phyloP scores from a whole-genome alignment of 2,329 filamentous ascomycete species.

The Trichoderma atrobrunneum region DNA sequence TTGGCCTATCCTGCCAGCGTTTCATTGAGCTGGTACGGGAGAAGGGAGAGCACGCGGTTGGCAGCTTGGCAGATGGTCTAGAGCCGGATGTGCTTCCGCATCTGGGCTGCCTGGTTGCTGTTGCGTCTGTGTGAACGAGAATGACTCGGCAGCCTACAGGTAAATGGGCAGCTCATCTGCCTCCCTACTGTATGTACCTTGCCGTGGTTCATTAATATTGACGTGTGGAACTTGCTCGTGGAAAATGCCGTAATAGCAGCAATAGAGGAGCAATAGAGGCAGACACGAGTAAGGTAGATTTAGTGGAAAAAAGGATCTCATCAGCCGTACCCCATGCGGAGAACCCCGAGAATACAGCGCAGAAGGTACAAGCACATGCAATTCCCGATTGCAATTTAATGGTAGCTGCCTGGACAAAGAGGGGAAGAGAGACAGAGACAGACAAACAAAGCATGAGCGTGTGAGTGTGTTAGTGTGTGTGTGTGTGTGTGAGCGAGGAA shows the following conservation, averaged over 20 bases:
- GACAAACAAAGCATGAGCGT: not conserved
- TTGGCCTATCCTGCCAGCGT: not conserved
- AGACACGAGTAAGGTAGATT: not conserved
- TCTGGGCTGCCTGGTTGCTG: not conserved
- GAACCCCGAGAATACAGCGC: not conserved
- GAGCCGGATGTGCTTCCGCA: not conserved
- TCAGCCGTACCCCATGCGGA: not conserved
- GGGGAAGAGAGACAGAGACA: not conserved
- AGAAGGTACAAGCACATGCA: not conserved
- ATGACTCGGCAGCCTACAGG: not conserved
- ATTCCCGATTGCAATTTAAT: not conserved
- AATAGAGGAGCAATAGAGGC: not conserved
- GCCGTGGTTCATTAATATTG: not conserved
- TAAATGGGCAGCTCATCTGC: not conserved
- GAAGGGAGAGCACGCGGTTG: not conserved
- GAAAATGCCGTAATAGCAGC: not conserved
- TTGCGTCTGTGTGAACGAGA: not conserved
- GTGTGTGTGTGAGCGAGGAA: not conserved
- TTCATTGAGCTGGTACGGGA: not conserved
- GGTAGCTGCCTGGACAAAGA: not conserved
- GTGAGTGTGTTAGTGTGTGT: not conserved
- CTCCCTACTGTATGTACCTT: not conserved
- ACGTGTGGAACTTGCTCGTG: not conserved
- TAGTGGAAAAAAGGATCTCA: not conserved
- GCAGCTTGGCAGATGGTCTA: not conserved